These are phyloP conservation scores for Ustilaginoidea virens DNA, from an alignment of 2,329 filamentous ascomycete genomes.

Conservation along the genomic window DNA sequence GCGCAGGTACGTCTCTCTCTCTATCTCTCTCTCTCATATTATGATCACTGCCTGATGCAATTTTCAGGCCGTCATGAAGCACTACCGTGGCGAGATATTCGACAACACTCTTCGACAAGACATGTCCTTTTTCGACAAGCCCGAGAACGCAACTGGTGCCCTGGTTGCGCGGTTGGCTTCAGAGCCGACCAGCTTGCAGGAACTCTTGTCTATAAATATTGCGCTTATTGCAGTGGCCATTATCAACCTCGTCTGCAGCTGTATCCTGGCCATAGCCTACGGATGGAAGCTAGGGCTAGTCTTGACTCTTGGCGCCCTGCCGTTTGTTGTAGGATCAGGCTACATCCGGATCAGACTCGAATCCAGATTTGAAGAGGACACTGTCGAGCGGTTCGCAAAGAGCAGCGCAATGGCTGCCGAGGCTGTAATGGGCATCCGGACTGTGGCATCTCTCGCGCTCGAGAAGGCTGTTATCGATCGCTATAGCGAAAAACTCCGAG, in stretches of 20 bases:
- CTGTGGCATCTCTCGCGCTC: slow-evolving; percentile 30
- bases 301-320: slow-evolving; percentile 27
- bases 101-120: slow-evolving; percentile 38
- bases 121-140: slow-evolving; percentile 29
- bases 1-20: slow-evolving; percentile 14
- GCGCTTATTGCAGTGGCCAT: slow-evolving; percentile 29
- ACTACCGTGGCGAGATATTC: slow-evolving; percentile 26
- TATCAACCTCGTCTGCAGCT: slow-evolving; percentile 28
- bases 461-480: slow-evolving; percentile 24
- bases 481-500: slow-evolving; percentile 17
- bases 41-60: not conserved
- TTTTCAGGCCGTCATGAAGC: slow-evolving; percentile 15
- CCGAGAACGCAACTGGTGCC: slow-evolving; percentile 21
- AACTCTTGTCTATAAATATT: slow-evolving; percentile 33
- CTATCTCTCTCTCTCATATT: not conserved
- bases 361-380: slow-evolving; percentile 27
- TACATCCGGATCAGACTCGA: slow-evolving; percentile 34
- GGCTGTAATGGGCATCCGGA: slow-evolving; percentile 31
- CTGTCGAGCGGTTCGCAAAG: slow-evolving; percentile 25
- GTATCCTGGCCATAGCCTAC: slow-evolving; percentile 27
- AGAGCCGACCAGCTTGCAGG: slow-evolving; percentile 31
- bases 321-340: slow-evolving; percentile 27
- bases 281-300: slow-evolving; percentile 37
- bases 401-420: slow-evolving; percentile 35
- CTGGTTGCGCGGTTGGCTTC: slow-evolving; percentile 21